These are phyloP conservation scores for Colletotrichum cuscutae DNA, from an alignment of 2,329 filamentous ascomycete genomes.

Conservation along the genomic window DNA sequence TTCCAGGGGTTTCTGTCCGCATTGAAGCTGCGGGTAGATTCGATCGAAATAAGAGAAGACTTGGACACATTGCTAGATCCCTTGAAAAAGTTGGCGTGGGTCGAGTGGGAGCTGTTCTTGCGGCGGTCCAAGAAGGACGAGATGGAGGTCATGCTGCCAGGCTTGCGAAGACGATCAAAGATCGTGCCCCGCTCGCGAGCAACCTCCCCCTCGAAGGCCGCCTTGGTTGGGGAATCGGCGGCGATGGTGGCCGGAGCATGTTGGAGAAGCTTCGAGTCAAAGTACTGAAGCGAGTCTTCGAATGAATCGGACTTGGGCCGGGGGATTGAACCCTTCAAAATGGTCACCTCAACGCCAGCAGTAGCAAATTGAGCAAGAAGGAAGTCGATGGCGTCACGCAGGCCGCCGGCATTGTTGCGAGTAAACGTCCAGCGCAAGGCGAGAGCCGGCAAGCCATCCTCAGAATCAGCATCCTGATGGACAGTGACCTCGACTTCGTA, in stretches of 20 bases:
- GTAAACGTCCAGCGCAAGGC: conserved; percentile 85
- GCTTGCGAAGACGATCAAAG: conserved; percentile 93
- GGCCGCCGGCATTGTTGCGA: conserved; percentile 93
- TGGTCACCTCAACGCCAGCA: conserved; percentile 86
- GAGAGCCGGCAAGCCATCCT: conserved; percentile 67
- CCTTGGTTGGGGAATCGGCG: conserved; percentile 89
- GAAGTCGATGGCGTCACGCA: conserved; percentile 96
- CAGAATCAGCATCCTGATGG: conserved; percentile 70
- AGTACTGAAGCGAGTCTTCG: conserved; percentile 95
- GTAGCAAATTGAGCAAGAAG: conserved; percentile 87
- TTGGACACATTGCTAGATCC: conserved; percentile 91
- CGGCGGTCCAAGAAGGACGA: conserved; percentile 95
- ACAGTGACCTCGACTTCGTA: conserved; percentile 91
- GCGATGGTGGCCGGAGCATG: conserved; percentile 84
- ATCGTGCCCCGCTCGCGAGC: conserved; percentile 83
- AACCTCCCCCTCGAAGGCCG: conserved; percentile 84
- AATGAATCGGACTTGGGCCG: conserved; percentile 99
- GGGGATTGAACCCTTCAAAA: conserved; percentile 93
- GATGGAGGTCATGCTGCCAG: conserved; percentile 92
- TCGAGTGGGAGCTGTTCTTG: conserved; percentile 91
- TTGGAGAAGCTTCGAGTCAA: conserved; percentile 95
- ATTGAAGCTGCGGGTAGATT: conserved; percentile 89
- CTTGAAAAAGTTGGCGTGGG: conserved; percentile 88
- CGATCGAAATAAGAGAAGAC: conserved; percentile 94
- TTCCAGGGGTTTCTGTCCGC: conserved; percentile 98